Percentiles rank a stretch among this genome's conserved stretches.
Evolutionary conservation across 305 asterid species (phyloP).

Genomic region (Andrographis paniculata): DNA sequence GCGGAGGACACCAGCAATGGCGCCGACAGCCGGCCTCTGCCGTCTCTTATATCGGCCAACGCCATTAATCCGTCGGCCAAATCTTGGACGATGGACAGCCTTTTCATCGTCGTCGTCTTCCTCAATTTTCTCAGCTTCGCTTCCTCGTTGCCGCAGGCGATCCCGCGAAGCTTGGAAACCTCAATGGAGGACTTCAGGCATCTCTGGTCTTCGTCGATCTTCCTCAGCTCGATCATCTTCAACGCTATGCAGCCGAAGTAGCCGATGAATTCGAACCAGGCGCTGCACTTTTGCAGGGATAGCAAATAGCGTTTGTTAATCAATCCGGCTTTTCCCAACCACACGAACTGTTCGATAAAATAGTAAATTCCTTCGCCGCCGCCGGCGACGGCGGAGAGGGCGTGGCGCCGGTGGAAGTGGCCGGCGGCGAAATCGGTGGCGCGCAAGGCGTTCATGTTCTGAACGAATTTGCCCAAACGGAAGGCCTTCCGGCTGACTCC

Average conservation of each 20-base stretch:
- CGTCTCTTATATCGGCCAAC: slow-evolving; percentile 72
- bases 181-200: slow-evolving; percentile 43
- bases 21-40: slow-evolving; percentile 47
- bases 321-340: slow-evolving; percentile 72
- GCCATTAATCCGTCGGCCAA: slow-evolving; percentile 89
- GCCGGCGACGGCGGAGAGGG: slow-evolving; percentile 40
- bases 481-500: slow-evolving; percentile 91
- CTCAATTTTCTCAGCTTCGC: slow-evolving; percentile 50
- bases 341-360: slow-evolving; percentile 81
- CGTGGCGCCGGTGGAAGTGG: slow-evolving; percentile 14
- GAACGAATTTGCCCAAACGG: slow-evolving; percentile 79
- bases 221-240: slow-evolving; percentile 53
- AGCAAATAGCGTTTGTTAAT: slow-evolving; percentile 48
- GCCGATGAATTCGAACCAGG: slow-evolving; percentile 80
- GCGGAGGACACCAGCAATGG: slow-evolving; percentile 67
- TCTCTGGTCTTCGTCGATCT: slow-evolving; percentile 41
- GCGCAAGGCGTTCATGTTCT: slow-evolving; percentile 70
- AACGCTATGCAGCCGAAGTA: slow-evolving; percentile 73
- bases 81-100: slow-evolving; percentile 76
- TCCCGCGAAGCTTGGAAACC: slow-evolving; percentile 34
- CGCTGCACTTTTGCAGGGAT: slow-evolving; percentile 57
- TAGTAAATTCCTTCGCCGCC: slow-evolving; percentile 85
- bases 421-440: slow-evolving; percentile 16
- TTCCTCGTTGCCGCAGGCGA: slow-evolving; percentile 33
- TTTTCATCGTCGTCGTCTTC: slow-evolving; percentile 71